These are phyloP conservation scores for Endothia cerciana DNA, from an alignment of 2,329 filamentous ascomycete species.

Conservation along the genomic window DNA sequence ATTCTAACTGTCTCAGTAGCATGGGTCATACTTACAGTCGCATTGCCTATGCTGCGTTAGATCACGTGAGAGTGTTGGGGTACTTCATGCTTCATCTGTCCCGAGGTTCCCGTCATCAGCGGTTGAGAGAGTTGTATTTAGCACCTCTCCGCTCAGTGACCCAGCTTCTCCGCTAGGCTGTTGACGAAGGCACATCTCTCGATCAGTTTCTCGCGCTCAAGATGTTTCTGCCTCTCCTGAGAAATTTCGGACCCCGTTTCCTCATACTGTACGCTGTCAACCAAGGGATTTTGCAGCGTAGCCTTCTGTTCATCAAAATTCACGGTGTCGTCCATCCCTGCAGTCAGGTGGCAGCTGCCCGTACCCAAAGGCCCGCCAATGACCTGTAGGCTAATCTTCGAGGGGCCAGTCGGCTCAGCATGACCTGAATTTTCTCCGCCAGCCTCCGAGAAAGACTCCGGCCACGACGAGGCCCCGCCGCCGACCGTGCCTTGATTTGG, in stretches of 20 bases:
- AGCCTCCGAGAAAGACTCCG: constrained; percentile 31
- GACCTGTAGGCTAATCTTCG: constrained; percentile 28
- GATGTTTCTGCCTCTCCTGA: constrained; percentile 22
- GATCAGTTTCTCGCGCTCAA: constrained; percentile 31
- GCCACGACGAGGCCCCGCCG: no score
- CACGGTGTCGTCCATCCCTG: not conserved
- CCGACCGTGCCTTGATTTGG: constrained; percentile 23
- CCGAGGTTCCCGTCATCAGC: no score
- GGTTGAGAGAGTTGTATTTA: no score
- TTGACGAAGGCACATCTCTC: constrained; percentile 34
- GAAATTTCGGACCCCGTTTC: constrained; percentile 27
- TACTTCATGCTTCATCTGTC: no score
- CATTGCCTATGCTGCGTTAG: no score
- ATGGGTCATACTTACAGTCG: no score
- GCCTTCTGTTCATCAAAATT: not conserved
- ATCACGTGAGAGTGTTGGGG: no score
- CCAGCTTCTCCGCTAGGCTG: constrained; percentile 32
- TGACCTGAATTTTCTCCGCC: not conserved
- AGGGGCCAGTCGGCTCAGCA: not conserved
- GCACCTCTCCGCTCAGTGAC: no score
- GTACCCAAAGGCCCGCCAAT: constrained; percentile 34
- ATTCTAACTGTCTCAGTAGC: no score
- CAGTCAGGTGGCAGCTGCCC: constrained; percentile 24
- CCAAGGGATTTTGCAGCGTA: constrained; percentile 26
- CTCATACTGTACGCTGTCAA: constrained; percentile 25